Base-by-base conservation (phyloP, 2,329 filamentous ascomycete species). In the Aspergillus melleus region DNA sequence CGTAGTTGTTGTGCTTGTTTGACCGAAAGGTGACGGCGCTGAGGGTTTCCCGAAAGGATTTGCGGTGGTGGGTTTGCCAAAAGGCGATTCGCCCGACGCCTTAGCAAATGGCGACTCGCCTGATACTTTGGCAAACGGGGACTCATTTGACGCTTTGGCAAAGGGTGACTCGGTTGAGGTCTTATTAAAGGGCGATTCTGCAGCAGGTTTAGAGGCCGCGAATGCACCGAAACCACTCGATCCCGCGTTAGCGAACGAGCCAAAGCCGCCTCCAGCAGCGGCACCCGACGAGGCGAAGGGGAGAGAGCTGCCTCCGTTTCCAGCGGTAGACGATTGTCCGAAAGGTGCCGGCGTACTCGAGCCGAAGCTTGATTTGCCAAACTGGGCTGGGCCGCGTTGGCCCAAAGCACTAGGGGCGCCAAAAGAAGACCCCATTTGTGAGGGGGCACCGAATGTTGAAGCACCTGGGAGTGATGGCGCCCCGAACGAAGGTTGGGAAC, bases 381-480 rank as follows among this genome's bases (percentile, higher is more conserved):
- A 76, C 32, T 70, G 64, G 2, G 72, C 57, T 54, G 64, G 36
- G 50, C 61, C 61, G 20, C 44, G 44, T 50, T 70, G 70, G 30
- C 73, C 74, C 20, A 76, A 58, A 24, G 69, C 62, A 58, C 72
- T 74, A 29, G 75, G 63, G 30, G 71, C 65, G 51, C 78, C 76
- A 68, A 79, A 79, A 10, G 68, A 52, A 22, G 57, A 54, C 8
- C 66, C 66, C 14, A 59, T 61, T 44, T 70, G 63, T 32, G 73
- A 73, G 3, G 75, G 63, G 2, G 68, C 65, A 39, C 71, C 77
- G 12, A 61, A 63, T 32, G 69, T 62, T 29, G 73, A 72, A 2
- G 76, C 64, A 1, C 69, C 64, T 47, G 72, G 77, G 64, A 80
- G 79, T 4, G 70, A 64, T 32, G 71, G 64, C 4, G 67, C 68